Evolutionary conservation across 345 rosid genomes (phyloP).

Genomic region (Turnera subulata): DNA sequence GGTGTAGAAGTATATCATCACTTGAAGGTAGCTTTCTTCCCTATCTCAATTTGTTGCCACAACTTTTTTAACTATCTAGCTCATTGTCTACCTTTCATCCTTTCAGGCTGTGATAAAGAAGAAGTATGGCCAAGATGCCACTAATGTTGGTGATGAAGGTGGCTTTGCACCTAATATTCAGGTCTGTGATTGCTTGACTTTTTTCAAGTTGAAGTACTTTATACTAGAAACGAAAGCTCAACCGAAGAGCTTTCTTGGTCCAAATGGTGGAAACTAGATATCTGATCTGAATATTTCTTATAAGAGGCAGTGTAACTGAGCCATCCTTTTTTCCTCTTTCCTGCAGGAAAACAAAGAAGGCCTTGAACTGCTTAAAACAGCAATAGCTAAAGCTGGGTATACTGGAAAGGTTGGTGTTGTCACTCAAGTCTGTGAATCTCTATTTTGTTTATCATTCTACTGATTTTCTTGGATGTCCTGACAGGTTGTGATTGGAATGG

Average conservation of each 20-base stretch:
- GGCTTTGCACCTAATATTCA: constrained; percentile 98
- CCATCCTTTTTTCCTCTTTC: background rate
- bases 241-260: background rate
- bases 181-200: constrained; percentile 28
- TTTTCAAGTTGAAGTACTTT: background rate
- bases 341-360: constrained; percentile 69
- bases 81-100: constrained; percentile 10
- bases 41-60: too few relatives aligned
- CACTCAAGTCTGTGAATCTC: background rate
- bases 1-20: constrained; percentile 94
- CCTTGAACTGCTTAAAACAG: constrained; percentile 63
- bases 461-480: background rate
- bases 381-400: constrained; percentile 63
- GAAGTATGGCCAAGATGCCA: constrained; percentile 99
- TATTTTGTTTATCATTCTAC: background rate
- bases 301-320: background rate
- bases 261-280: background rate
- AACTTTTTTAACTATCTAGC: too few relatives aligned
- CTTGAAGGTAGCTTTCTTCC: constrained; percentile 60
- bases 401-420: constrained; percentile 40
- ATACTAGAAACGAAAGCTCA: too few relatives aligned
- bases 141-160: constrained; percentile 98
- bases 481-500: constrained; percentile 75
- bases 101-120: constrained; percentile 69
- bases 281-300: background rate